Conservation (phyloP, 495 filamentous ascomycete genomes). For the Xylaria palmicola region DNA sequence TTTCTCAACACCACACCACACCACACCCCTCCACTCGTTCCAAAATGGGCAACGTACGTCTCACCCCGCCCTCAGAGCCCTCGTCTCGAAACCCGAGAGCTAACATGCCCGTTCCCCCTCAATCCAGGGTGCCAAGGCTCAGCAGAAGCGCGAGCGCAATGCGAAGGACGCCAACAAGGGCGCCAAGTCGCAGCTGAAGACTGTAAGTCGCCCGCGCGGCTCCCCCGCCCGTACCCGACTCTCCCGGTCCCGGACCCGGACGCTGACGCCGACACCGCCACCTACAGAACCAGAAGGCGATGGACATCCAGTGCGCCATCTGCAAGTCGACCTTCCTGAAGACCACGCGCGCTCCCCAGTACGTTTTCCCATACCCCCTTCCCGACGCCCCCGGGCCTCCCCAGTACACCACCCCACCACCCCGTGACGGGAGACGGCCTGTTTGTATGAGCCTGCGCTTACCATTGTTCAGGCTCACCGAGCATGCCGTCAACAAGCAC, state of each 20-base stretch:
- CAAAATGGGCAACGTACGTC: slow-evolving; percentile 57
- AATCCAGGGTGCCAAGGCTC: slow-evolving; percentile 55
- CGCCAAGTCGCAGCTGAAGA: slow-evolving; percentile 57
- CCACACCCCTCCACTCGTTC: not conserved
- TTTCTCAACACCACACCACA: not conserved
- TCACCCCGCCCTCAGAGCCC: not conserved
- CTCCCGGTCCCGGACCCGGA: too few relatives aligned
- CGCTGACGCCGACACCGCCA: not conserved
- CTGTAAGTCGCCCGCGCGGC: slow-evolving; percentile 38
- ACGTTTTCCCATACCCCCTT: slow-evolving; percentile 24
- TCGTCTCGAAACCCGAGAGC: not conserved
- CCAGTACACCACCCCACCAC: not conserved
- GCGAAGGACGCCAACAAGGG: slow-evolving; percentile 43
- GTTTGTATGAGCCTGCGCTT: not conserved
- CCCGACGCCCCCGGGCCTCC: not conserved
- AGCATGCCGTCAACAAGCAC: slow-evolving; percentile 58
- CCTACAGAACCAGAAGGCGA: slow-evolving; percentile 49
- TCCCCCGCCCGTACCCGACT: too few relatives aligned
- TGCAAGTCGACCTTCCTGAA: slow-evolving; percentile 59
- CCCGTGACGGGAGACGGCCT: not conserved
- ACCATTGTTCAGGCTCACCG: slow-evolving; percentile 38
- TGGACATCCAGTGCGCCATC: slow-evolving; percentile 55
- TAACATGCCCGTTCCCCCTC: slow-evolving; percentile 26
- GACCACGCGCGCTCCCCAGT: slow-evolving; percentile 54
- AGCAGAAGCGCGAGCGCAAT: slow-evolving; percentile 58